Evolutionary conservation across 202 grass and related monocot genomes (phyloP).

Genomic region (Musa balbisiana): DNA sequence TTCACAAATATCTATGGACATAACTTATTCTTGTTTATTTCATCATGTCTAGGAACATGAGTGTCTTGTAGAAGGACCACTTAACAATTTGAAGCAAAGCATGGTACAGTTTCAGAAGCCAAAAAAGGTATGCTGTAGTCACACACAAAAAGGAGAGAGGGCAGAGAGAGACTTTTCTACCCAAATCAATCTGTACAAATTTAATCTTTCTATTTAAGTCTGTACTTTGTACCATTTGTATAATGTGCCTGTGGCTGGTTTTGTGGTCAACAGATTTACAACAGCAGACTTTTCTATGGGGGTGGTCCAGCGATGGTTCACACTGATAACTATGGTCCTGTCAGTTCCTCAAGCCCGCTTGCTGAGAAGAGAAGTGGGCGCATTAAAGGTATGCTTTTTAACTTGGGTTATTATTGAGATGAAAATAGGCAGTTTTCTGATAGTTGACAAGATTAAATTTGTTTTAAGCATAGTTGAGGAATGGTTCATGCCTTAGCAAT

Average conservation of each 20-base stretch:
- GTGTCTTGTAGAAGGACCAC: conserved; percentile 90
- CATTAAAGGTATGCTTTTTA: conserved; percentile 50
- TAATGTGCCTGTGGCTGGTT: neutral
- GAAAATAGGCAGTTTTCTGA: neutral
- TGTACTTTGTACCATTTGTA: neutral
- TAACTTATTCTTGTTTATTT: conserved; percentile 12
- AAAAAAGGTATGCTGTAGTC: conserved; percentile 47
- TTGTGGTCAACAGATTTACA: conserved; percentile 54
- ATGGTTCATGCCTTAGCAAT: neutral
- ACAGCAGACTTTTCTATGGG: conserved; percentile 72
- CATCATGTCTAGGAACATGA: conserved; percentile 72
- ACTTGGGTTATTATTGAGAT: neutral
- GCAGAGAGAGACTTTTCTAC: no score
- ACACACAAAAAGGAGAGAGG: no score
- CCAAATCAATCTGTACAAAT: no score
- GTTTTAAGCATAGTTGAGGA: neutral
- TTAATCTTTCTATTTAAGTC: neutral
- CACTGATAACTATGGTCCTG: conserved; percentile 43
- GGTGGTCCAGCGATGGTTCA: conserved; percentile 61
- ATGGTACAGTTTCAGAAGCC: conserved; percentile 99
- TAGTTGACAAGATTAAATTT: neutral
- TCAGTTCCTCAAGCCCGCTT: conserved; percentile 30
- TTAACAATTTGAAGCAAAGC: conserved; percentile 98
- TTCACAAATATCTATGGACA: neutral
- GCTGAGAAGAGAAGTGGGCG: conserved; percentile 65